Evolutionary conservation across 2,329 filamentous ascomycete genomes (phyloP), one percentile per base, ranked within the genome.

Genomic region (Trichoderma brevicompactum): DNA sequence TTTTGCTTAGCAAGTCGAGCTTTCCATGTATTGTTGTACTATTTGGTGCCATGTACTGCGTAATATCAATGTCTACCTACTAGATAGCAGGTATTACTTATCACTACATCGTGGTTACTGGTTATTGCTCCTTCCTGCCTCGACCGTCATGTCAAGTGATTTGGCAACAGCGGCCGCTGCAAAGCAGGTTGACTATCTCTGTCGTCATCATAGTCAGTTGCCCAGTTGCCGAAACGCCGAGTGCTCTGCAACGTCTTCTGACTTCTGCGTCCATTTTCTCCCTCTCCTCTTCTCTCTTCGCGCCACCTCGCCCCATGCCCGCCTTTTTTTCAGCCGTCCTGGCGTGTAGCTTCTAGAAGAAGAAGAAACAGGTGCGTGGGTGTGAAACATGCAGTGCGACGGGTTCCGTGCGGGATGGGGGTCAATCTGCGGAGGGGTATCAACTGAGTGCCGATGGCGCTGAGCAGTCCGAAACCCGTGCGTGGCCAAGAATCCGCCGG

Each of bases 381-480:
- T 43, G 59, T 53, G 48, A 62, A 41, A 53, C 59, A 53, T 53
- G 59, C 59, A 62, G 38, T 62, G 48, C 48, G n/a, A 52, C 59
- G 38, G 38, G 36, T 53, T 52, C 59, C 48, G 59, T 52, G 5
- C 7, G 38, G 23, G 41, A 44, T 44, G 38, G 59, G 38, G 59
- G 46, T 62, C 59, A 34, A 10, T 41, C 17, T 60, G 34, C 59
- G 59, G 59, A 62, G 59, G 38, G 48, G 48, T 34, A 19, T 62
- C 12, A 9, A 19, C n/a, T 40, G 38, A 53, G 34, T 60, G 43
- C 56, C 56, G 53, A 44, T 43, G 40, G 28, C 53, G 40, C 53
- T 54, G 52, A 28, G 43, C 32, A 28, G 58, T 46, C 58, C 58
- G 58, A 61, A 43, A 19, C 58, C 46, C 38, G 38, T 19, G 9